Conservation (phyloP, 495 filamentous ascomycete genomes). For the Annulohypoxylon maeteangense region DNA sequence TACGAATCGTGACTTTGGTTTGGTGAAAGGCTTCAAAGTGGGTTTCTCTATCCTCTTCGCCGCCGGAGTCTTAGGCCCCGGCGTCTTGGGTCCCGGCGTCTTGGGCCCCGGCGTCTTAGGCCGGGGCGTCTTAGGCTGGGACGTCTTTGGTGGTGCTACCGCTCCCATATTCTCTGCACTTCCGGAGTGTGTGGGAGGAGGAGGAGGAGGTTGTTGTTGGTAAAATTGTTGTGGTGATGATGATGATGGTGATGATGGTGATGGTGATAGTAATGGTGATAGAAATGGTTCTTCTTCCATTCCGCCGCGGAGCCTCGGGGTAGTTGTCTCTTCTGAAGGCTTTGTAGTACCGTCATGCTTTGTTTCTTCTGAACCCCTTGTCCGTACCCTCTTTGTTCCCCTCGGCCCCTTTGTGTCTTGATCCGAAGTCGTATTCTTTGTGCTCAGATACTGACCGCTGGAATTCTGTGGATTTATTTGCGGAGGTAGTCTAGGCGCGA, state of each 20-base stretch:
- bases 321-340: constrained; percentile 11
- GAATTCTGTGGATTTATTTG: not conserved
- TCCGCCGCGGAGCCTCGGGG: not conserved
- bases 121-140: not conserved
- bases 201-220: not conserved
- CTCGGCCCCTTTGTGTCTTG: not conserved
- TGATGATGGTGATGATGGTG: not conserved
- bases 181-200: not conserved
- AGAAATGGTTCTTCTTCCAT: not conserved
- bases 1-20: constrained; percentile 23
- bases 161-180: not conserved
- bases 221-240: not conserved
- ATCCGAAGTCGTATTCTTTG: constrained; percentile 22
- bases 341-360: constrained; percentile 5
- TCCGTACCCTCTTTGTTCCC: constrained; percentile 6
- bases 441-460: not conserved
- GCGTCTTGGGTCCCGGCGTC: not conserved
- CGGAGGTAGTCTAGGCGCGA: constrained; percentile 35
- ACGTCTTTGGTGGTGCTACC: not conserved
- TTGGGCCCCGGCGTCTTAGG: not conserved
- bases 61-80: not conserved
- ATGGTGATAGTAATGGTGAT: not conserved
- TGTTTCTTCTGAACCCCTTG: constrained; percentile 11
- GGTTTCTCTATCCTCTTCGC: not conserved
- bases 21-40: constrained; percentile 25